Conservation (phyloP, 345 rosid species). For the Toxicodendron radicans region DNA sequence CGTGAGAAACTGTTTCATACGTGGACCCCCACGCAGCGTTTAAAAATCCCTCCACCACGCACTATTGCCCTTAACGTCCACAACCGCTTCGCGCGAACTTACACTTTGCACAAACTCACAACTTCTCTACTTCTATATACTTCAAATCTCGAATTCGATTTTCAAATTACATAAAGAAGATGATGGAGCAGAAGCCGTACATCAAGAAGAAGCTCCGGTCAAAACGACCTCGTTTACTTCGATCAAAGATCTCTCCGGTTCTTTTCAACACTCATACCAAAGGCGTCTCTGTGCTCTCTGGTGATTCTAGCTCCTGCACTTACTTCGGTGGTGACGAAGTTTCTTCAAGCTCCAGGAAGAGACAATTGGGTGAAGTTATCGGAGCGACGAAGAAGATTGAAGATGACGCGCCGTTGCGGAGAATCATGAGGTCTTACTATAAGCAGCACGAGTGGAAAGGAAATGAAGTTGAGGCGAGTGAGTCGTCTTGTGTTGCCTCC, state of each 20-base stretch:
- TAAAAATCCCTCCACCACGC: no score
- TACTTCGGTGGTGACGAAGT: slow-evolving; percentile 37
- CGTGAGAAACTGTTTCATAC: no score
- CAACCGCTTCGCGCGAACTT: slow-evolving; percentile 25
- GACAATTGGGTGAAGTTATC: slow-evolving; percentile 28
- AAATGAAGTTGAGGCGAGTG: slow-evolving; percentile 50
- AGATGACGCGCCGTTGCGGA: slow-evolving; percentile 36
- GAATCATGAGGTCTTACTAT: slow-evolving; percentile 50
- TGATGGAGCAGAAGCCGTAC: slow-evolving; percentile 28
- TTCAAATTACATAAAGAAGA: slow-evolving; percentile 6
- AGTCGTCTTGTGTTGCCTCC: slow-evolving; percentile 55
- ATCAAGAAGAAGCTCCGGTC: slow-evolving; percentile 55
- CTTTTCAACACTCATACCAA: slow-evolving; percentile 17
- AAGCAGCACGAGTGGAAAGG: slow-evolving; percentile 29
- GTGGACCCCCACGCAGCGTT: no score
- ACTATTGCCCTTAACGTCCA: slow-evolving; percentile 28
- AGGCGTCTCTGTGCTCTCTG: slow-evolving; percentile 33
- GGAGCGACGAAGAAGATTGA: slow-evolving; percentile 24
- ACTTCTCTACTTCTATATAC: background rate
- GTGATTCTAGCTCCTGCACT: slow-evolving; percentile 40
- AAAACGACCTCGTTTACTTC: slow-evolving; percentile 46
- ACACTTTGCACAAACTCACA: background rate
- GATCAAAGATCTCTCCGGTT: slow-evolving; percentile 43
- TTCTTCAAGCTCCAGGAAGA: slow-evolving; percentile 45
- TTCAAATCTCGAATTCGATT: slow-evolving; percentile 17